These are phyloP conservation scores for Paramecium caudatum DNA, from an alignment of 73 alveolate species.

Conservation along the genomic window DNA sequence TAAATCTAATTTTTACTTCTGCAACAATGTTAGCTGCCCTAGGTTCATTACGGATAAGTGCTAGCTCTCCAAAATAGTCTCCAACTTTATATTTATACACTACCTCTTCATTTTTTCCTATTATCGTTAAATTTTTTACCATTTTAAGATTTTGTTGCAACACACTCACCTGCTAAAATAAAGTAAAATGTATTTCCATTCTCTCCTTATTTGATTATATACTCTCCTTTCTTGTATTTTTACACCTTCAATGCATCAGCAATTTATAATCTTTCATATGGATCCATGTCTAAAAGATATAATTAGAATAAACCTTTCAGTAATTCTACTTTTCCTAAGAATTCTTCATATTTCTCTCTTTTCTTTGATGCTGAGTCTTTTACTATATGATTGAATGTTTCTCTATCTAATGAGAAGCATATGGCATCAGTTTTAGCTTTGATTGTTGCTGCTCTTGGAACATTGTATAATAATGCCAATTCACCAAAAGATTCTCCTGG, in stretches of 20 bases:
- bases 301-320: conserved; percentile 47
- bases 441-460: conserved; percentile 97
- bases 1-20: not conserved
- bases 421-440: conserved; percentile 88
- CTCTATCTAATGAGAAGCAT: conserved; percentile 95
- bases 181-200: conserved; percentile 97
- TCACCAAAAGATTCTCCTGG: conserved; percentile 97
- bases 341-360: conserved; percentile 94
- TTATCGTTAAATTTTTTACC: not conserved
- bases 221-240: conserved; percentile 86
- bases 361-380: conserved; percentile 94
- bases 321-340: conserved; percentile 87
- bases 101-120: conserved; percentile 78
- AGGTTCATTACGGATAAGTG: conserved; percentile 94
- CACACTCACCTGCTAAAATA: conserved; percentile 94
- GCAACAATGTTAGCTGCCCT: conserved; percentile 97
- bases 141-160: conserved; percentile 87
- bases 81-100: conserved; percentile 91
- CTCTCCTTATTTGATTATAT: conserved; percentile 94
- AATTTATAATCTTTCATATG: conserved; percentile 97
- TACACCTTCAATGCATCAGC: conserved; percentile 98
- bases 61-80: conserved; percentile 98
- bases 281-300: conserved; percentile 89
- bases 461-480: conserved; percentile 91
- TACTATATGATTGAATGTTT: conserved; percentile 95